Conservation (phyloP, 768 basidiomycete species). For the Podaxis carcinomalis region DNA sequence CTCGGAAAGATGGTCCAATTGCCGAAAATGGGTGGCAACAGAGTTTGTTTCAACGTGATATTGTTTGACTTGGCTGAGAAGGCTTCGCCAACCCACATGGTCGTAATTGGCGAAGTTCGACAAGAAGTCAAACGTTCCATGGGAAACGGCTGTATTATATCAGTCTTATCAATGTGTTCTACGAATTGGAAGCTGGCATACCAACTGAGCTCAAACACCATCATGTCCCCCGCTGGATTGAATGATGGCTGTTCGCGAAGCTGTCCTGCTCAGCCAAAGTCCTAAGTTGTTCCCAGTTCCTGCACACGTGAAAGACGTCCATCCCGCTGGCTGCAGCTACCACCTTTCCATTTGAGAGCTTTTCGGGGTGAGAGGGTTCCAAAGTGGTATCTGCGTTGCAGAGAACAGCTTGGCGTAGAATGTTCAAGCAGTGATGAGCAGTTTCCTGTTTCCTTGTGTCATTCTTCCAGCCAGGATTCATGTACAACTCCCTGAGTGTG, state of each 20-base stretch:
- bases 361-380: conserved; percentile 9
- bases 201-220: neutral
- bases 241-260: conserved; percentile 2
- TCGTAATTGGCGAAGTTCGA: neutral
- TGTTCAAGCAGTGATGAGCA: conserved; percentile 10
- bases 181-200: neutral
- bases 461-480: conserved; percentile 7
- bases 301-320: conserved; percentile 13
- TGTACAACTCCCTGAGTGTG: conserved; percentile 6
- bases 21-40: neutral
- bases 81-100: conserved; percentile 1
- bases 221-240: neutral
- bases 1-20: neutral
- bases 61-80: neutral
- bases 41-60: conserved; percentile 2
- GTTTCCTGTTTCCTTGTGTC: neutral
- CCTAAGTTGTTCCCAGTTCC: conserved; percentile 14
- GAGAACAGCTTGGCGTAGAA: conserved; percentile 13
- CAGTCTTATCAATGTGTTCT: neutral
- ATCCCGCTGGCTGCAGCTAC: conserved; percentile 10
- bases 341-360: neutral
- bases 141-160: conserved; percentile 9
- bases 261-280: conserved; percentile 6
- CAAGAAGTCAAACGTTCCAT: neutral
- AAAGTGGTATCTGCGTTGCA: conserved; percentile 14